These are phyloP conservation scores for Quercus tomentella DNA, from an alignment of 331 rosid species.

Conservation along the genomic window DNA sequence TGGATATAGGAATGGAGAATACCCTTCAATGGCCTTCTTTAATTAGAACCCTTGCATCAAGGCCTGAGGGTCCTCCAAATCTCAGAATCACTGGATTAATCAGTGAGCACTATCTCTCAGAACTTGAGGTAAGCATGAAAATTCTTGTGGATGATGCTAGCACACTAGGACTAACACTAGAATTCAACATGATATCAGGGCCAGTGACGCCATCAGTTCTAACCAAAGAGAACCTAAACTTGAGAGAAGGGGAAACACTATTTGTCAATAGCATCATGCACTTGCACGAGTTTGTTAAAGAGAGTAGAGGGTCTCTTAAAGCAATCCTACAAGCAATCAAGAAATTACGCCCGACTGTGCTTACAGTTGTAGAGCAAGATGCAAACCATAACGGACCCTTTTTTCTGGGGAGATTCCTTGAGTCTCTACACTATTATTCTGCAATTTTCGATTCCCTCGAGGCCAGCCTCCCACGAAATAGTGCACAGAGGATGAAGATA, in stretches of 20 bases:
- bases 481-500: conserved; percentile 55
- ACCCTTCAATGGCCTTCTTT: conserved; percentile 82
- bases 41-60: conserved; percentile 60
- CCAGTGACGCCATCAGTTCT: conserved; percentile 42
- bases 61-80: conserved; percentile 55
- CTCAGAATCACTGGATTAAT: conserved; percentile 54
- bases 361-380: conserved; percentile 70
- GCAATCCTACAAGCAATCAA: conserved; percentile 62
- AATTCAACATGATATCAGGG: conserved; percentile 42
- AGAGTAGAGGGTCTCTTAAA: conserved; percentile 66
- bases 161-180: conserved; percentile 47
- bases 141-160: conserved; percentile 55
- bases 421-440: conserved; percentile 73
- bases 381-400: conserved; percentile 84
- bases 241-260: conserved; percentile 65
- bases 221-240: conserved; percentile 48
- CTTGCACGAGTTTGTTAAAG: conserved; percentile 59
- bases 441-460: conserved; percentile 77
- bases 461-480: conserved; percentile 48
- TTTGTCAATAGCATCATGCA: conserved; percentile 55
- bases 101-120: conserved; percentile 16
- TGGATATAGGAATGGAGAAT: conserved; percentile 69
- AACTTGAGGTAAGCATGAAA: conserved; percentile 40
- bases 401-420: conserved; percentile 74
- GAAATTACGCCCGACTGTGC: conserved; percentile 48